Evolutionary conservation across 1,284 basidiomycete genomes (phyloP), one percentile per base, ranked within the genome.

Genomic region (Melanopsichium pennsylvanicum): DNA sequence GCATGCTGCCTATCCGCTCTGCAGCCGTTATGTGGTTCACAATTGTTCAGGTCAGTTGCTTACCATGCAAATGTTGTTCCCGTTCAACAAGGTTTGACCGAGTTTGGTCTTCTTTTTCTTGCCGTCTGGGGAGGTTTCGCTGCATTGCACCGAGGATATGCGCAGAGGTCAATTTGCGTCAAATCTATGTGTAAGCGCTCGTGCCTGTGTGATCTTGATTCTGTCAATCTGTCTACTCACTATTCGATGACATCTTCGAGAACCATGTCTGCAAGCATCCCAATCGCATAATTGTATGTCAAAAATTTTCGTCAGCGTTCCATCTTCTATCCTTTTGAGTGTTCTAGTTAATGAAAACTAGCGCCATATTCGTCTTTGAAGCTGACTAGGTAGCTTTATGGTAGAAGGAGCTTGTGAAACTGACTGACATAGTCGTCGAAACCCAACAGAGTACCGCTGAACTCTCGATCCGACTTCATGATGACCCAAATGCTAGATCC

Each of bases 381-480:
- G n/a, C n/a, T n/a, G n/a, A n/a, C n/a, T n/a, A n/a, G n/a, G n/a
- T n/a, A n/a, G n/a, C n/a, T n/a, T n/a, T n/a, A n/a, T n/a, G n/a
- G n/a, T n/a, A n/a, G n/a, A n/a, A 39, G 13, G 15, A 45, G 13
- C 25, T 10, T 45, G 25, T 16, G 21, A 16, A 57, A 97, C 95
- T 87, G 82, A 97, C 95, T 98, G 82, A 98, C 95, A 82, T 95
- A 98, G 83, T 98, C 95, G 82, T 98, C 96, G 78, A 98, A 98
- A 3, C 96, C 95, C 36, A 95, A 86, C 41, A 98, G 84, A 3
- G 89, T 97, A n/a, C 95, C 95, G 15, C 90, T 91, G 83, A 81
- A 79, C 62, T 81, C 81, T 23, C 81, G 59, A 29, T 80, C 70
- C 23, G 73, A 70, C 69, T 81, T 81, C 80, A 81, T 81, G 34